These are phyloP conservation scores for Trifolium pratense DNA, from an alignment of 306 rosid species.

Conservation along the genomic window DNA sequence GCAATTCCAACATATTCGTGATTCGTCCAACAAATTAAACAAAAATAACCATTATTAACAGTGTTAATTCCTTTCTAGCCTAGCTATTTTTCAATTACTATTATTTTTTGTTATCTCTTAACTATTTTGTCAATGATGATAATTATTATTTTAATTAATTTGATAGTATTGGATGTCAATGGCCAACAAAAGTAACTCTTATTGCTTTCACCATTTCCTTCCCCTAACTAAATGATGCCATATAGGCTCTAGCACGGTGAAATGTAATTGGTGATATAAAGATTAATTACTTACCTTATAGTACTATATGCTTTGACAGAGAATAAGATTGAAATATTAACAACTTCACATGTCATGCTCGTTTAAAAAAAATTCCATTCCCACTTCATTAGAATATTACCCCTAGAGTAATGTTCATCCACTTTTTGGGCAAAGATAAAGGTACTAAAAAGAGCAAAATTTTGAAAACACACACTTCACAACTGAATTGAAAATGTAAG, in stretches of 20 bases:
- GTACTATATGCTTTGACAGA: slow-evolving; percentile 28
- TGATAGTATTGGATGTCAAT: slow-evolving; percentile 23
- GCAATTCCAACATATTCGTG: slow-evolving; percentile 34
- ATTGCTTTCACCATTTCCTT: slow-evolving; percentile 43
- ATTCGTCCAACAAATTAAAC: slow-evolving; percentile 29
- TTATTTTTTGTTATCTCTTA: slow-evolving; percentile 10
- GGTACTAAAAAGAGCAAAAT: not conserved
- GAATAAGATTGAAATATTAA: slow-evolving; percentile 35
- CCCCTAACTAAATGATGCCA: slow-evolving; percentile 27
- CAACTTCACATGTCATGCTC: slow-evolving; percentile 36
- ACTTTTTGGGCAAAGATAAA: not conserved
- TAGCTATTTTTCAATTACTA: not conserved
- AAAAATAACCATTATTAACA: slow-evolving; percentile 36
- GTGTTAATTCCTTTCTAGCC: slow-evolving; percentile 7
- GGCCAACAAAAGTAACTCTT: slow-evolving; percentile 22
- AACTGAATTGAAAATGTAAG: not conserved
- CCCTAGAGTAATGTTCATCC: slow-evolving; percentile 14
- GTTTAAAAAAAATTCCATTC: slow-evolving; percentile 22
- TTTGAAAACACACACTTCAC: not conserved
- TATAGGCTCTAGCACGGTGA: slow-evolving; percentile 29
- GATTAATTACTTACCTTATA: slow-evolving; percentile 35
- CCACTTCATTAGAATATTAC: slow-evolving; percentile 18
- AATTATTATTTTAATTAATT: not conserved
- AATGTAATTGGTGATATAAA: slow-evolving; percentile 18
- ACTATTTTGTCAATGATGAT: slow-evolving; percentile 18